Evolutionary conservation across 2,329 filamentous ascomycete species (phyloP).

Genomic region (Aspergillus aculeatus): DNA sequence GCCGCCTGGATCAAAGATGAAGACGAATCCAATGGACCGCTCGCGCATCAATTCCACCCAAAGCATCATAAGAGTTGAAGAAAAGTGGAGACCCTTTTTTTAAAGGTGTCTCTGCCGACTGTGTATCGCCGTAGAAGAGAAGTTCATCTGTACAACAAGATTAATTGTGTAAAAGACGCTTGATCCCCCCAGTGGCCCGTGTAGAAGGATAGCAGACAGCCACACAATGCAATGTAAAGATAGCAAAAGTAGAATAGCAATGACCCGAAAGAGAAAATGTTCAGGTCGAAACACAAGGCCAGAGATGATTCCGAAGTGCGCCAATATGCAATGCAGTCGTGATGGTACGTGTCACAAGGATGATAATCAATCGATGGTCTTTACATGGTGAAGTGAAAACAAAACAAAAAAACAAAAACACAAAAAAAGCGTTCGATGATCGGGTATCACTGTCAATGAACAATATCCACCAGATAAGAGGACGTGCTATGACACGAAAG

Average conservation of each 20-base stretch:
- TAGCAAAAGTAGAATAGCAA: slow-evolving; percentile 25
- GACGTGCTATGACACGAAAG: slow-evolving; percentile 10
- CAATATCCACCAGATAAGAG: slow-evolving; percentile 14
- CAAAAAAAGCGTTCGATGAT: slow-evolving; percentile 13
- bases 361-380: slow-evolving; percentile 24
- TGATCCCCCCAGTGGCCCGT: slow-evolving; percentile 4
- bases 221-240: slow-evolving; percentile 30
- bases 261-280: slow-evolving; percentile 19
- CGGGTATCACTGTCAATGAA: slow-evolving; percentile 25
- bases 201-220: slow-evolving; percentile 30
- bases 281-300: slow-evolving; percentile 24
- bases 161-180: slow-evolving; percentile 7
- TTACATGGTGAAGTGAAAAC: slow-evolving; percentile 12
- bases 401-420: slow-evolving; percentile 16
- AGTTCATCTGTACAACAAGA: slow-evolving; percentile 7
- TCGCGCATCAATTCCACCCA: neutral
- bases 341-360: slow-evolving; percentile 36
- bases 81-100: neutral
- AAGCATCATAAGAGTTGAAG: neutral
- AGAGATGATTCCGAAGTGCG: slow-evolving; percentile 33
- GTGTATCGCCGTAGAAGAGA: slow-evolving; percentile 6
- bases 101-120: neutral
- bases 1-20: neutral
- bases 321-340: slow-evolving; percentile 43
- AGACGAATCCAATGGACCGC: neutral